Base-by-base conservation (phyloP, 306 rosid genomes). In the Potentilla sterilis region DNA sequence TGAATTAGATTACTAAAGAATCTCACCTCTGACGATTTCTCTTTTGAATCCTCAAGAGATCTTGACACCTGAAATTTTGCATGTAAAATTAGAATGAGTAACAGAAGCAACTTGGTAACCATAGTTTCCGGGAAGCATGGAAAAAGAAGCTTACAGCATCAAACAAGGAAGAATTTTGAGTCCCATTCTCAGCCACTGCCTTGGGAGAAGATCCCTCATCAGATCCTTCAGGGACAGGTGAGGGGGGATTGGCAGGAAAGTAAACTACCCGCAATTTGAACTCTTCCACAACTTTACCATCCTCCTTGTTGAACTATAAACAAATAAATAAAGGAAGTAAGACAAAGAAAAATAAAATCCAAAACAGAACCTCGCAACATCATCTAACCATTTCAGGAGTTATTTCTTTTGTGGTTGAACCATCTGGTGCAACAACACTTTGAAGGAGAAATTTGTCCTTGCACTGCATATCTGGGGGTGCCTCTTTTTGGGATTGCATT, bases 371-470 rank as follows among this genome's bases (percentile, higher is more conserved):
- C 7, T 32, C 49, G 70, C 42, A 78, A 47, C 62, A 65, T 66
- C 76, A 43, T 77, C 79, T 66, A 73, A 86, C 87, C 89, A 86
- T 55, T 78, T 86, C 85, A 28, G 81, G 78, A 54, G 80, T 81
- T 46, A 86, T 75, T 80, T 81, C 85, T 66, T 83, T 83, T 0
- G 78, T 22, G 24, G 77, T 44, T 48, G 57, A 54, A 70, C 85
- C 85, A 28, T 77, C 85, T 16, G 77, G 83, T 16, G 77, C 85
- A 48, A 47, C 73, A 83, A 72, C 89, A 78, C 89, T 82, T 86
- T 82, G 89, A 78, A 86, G 83, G 34, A 86, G 79, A 71, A 86
- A 86, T 51, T 86, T 86, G 79, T 86, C 89, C 85, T 80, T 86
- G 85, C 87, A 86, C 72, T 83, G 89, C 86, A 86, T 80, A 72